Percentiles rank a stretch among this genome's conserved stretches.
Evolutionary conservation across 495 filamentous ascomycete genomes (phyloP).

Genomic region (Talaromyces borbonicus): DNA sequence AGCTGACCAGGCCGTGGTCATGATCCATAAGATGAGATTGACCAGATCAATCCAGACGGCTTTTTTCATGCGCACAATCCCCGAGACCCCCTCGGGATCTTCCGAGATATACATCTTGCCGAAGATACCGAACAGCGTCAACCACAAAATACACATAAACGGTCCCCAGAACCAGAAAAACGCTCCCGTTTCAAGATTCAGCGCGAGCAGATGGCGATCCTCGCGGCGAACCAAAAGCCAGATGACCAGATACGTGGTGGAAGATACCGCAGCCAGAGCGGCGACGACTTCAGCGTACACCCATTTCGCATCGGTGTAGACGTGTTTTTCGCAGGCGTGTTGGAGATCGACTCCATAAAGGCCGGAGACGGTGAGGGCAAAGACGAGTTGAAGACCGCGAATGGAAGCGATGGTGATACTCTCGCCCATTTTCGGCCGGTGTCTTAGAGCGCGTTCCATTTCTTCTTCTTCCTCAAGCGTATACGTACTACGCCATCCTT

Average conservation of each 20-base stretch:
- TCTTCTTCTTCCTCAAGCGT: too few species aligned
- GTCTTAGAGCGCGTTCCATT: not conserved
- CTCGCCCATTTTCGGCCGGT: conserved; percentile 6
- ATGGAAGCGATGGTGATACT: conserved; percentile 31
- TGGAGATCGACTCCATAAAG: conserved; percentile 69
- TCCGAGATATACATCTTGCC: conserved; percentile 68
- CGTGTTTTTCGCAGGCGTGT: conserved; percentile 39
- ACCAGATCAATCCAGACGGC: conserved; percentile 77
- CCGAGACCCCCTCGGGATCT: conserved; percentile 47
- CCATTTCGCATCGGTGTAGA: conserved; percentile 57
- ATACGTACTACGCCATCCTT: too few species aligned
- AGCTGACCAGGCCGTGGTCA: conserved; percentile 37
- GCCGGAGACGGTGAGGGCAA: conserved; percentile 64
- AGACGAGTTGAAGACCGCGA: conserved; percentile 61
- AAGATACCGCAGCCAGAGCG: conserved; percentile 48
- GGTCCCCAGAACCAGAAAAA: conserved; percentile 58
- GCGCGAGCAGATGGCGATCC: conserved; percentile 1
- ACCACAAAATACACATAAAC: conserved; percentile 62
- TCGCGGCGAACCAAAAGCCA: conserved; percentile 44
- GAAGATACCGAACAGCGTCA: conserved; percentile 73
- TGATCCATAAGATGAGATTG: conserved; percentile 62
- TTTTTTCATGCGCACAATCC: conserved; percentile 67
- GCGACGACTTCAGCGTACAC: conserved; percentile 62
- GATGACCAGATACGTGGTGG: conserved; percentile 47
- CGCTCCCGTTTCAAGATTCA: conserved; percentile 10